phyloP scores from a whole-genome alignment of 169 alveolate genomes.

The Eimeria zaria region DNA sequence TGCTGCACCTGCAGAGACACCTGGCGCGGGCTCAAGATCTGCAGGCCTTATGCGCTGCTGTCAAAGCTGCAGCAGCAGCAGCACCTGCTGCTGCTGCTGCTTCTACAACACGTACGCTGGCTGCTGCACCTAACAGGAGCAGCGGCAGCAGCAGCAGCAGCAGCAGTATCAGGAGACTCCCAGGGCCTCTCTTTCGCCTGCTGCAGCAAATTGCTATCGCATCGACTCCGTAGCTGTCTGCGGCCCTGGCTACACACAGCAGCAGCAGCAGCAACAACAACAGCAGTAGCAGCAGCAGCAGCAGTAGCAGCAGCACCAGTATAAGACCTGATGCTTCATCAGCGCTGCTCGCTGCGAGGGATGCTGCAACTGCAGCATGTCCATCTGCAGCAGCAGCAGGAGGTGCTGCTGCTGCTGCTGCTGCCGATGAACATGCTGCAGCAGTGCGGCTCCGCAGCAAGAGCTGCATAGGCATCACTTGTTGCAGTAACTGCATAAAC shows the following conservation, averaged over 20 bases:
- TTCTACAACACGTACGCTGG: not conserved
- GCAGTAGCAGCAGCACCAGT: too few relatives aligned
- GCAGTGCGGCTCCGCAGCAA: too few relatives aligned
- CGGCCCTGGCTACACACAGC: not conserved
- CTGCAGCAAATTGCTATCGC: conserved; percentile 29
- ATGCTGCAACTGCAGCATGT: not conserved
- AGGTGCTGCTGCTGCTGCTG: not conserved
- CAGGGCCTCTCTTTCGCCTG: conserved; percentile 29
- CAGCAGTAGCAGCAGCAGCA: not conserved
- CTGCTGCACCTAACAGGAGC: not conserved
- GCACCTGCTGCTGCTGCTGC: not conserved
- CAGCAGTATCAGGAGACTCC: not conserved
- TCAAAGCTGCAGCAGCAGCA: conserved; percentile 4
- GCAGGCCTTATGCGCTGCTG: not conserved
- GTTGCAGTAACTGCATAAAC: not conserved
- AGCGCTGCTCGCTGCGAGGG: not conserved
- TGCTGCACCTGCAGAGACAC: conserved; percentile 34
- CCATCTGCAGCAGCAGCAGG: not conserved
- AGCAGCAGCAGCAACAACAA: not conserved
- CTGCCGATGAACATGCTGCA: too few relatives aligned
- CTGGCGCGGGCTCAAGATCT: not conserved
- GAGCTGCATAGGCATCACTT: too few relatives aligned
- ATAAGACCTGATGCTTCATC: not conserved
- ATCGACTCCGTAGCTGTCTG: not conserved
- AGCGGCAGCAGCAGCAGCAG: not conserved